Percentiles rank a stretch among this genome's conserved stretches.
These are phyloP conservation scores for Pachysandra terminalis DNA, from an alignment of 164 flowering plant genomes.

Conservation along the genomic window DNA sequence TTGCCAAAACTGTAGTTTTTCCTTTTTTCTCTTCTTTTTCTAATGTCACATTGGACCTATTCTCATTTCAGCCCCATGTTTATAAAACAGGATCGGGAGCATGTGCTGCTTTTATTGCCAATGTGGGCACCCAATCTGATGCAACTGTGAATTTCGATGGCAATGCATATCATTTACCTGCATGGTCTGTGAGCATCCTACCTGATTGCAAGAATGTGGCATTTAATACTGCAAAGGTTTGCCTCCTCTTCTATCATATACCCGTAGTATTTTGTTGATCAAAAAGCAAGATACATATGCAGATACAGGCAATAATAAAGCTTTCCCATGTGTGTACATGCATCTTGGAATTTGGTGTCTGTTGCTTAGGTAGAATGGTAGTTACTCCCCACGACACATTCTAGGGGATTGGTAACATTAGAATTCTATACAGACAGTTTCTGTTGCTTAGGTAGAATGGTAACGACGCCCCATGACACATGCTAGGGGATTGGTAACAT, in stretches of 20 bases:
- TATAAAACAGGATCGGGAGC: constrained; percentile 70
- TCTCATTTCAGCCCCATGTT: constrained; percentile 59
- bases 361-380: background rate
- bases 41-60: constrained; percentile 1
- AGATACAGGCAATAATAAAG: background rate
- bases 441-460: too few species aligned
- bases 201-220: constrained; percentile 97
- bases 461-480: too few species aligned
- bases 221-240: constrained; percentile 90
- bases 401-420: too few species aligned
- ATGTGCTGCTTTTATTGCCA: constrained; percentile 94
- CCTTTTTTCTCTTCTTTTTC: background rate
- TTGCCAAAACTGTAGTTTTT: too few species aligned
- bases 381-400: too few species aligned
- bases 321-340: background rate
- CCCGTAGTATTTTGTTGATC: background rate
- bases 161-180: constrained; percentile 77
- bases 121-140: constrained; percentile 60
- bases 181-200: constrained; percentile 99
- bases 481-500: too few species aligned
- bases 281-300: background rate
- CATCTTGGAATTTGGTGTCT: background rate
- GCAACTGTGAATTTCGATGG: constrained; percentile 79
- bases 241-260: constrained; percentile 9
- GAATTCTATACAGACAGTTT: too few species aligned